Evolutionary conservation across 2,329 filamentous ascomycete genomes (phyloP), one percentile per base, ranked within the genome.

Genomic region (Acrodontium crateriforme): DNA sequence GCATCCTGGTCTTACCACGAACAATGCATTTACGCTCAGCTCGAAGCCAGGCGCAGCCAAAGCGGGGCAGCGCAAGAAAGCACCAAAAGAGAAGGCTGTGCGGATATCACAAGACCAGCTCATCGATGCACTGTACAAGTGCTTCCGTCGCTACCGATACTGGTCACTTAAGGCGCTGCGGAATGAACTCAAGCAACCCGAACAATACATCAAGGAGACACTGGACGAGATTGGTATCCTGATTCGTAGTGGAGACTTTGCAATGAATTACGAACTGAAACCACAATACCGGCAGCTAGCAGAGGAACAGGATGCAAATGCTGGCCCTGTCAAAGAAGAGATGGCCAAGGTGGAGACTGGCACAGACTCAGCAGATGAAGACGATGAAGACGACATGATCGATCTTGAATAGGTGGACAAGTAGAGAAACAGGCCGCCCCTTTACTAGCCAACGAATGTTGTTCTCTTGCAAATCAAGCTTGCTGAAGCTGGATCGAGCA

Each of bases 91-190:
- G 57, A 94, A 95, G 62, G 78, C 81, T 16, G 79, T 82, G 18
- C 85, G 89, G 58, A 85, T 95, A 58, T 76, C 83, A 24, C 75
- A 85, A 54, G 78, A 83, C 63, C 78, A 89, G 46, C 73, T 98
- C 37, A 60, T 92, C 57, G 85, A 94, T 58, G 69, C 72, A 39
- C 74, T 98, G 36, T 84, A 87, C 62, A 60, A 69, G 26, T 78
- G 76, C 50, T 98, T 94, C 71, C 71, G 76, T 31, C 64, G 78
- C 46, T 92, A 79, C 64, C 74, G 77, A 44, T 95, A 89, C 56
- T 98, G 87, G 85, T 75, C 79, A n/a, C 80, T 95, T 65, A 85
- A 82, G 49, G 72, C 78, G 4, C 69, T 98, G 42, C 82, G 83
- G 38, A 66, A 73, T 27, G 63, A 69, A 35, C 70, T 91, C 20